Conservation (phyloP, 2,329 filamentous ascomycete genomes). For the Geosmithia putterillii region DNA sequence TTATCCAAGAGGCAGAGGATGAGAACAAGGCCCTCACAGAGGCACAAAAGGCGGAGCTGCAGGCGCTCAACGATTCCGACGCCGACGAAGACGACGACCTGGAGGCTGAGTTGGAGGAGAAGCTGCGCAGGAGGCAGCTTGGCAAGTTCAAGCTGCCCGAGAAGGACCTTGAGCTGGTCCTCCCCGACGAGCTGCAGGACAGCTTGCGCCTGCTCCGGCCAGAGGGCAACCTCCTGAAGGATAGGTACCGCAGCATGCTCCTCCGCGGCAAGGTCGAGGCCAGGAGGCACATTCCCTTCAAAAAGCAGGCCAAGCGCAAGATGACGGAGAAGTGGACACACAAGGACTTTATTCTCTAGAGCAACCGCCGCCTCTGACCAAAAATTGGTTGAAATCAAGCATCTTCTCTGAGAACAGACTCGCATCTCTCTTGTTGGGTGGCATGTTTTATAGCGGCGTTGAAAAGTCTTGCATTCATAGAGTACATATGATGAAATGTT, state of each 20-base stretch:
- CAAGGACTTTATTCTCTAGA: conserved; percentile 63
- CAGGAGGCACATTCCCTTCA: conserved; percentile 65
- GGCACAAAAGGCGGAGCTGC: too few species aligned
- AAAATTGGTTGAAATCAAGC: too few species aligned
- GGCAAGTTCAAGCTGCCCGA: conserved; percentile 66
- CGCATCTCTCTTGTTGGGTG: too few species aligned
- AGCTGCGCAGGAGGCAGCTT: conserved; percentile 59
- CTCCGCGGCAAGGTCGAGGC: conserved; percentile 83
- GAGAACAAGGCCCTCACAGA: conserved; percentile 37
- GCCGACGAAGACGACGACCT: conserved; percentile 41
- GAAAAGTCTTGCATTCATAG: not conserved
- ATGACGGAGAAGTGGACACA: conserved; percentile 93
- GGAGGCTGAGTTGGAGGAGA: conserved; percentile 36
- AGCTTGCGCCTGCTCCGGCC: conserved; percentile 74
- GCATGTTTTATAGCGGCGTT: conserved; percentile 1
- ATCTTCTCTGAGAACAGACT: too few species aligned
- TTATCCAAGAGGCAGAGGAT: conserved; percentile 50
- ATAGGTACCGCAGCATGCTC: conserved; percentile 80
- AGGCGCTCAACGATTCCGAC: conserved; percentile 20
- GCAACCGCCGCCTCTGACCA: too few species aligned
- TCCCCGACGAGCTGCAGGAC: conserved; percentile 75
- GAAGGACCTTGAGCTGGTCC: conserved; percentile 66
- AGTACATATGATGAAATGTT: not conserved
- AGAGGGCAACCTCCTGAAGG: conserved; percentile 88
- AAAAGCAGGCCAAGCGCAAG: conserved; percentile 70